Conservation (phyloP, 1,139 yeast species). For the Schizosaccharomyces versatilis region DNA sequence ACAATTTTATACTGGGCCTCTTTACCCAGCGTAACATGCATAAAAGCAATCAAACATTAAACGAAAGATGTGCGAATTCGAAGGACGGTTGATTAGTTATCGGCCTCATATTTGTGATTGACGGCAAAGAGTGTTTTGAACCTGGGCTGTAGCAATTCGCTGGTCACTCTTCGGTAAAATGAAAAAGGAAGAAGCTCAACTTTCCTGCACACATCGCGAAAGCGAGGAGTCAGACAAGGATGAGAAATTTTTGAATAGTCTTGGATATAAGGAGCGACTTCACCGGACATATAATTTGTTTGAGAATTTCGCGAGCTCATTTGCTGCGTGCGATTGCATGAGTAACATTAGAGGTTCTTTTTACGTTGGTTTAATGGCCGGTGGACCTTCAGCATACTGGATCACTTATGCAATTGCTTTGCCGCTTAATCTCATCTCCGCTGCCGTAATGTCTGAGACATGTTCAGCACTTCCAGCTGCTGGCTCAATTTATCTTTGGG, state of each 20-base stretch:
- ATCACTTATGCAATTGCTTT: conserved; percentile 13
- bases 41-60: no score
- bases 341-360: conserved; percentile 15
- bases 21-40: no score
- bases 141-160: no score
- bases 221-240: not conserved
- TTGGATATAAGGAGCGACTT: not conserved
- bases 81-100: no score
- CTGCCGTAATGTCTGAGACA: conserved; percentile 16
- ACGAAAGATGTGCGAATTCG: no score
- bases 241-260: not conserved
- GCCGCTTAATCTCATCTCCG: conserved; percentile 15
- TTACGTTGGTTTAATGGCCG: conserved; percentile 14
- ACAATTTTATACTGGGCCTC: no score
- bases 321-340: conserved; percentile 15
- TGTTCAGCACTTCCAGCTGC: conserved; percentile 18
- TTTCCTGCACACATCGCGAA: no score
- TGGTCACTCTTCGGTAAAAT: no score
- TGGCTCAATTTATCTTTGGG: conserved; percentile 18
- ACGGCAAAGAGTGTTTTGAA: no score
- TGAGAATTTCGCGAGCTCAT: conserved; percentile 1
- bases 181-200: no score
- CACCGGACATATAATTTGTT: conserved; percentile 1
- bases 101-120: no score
- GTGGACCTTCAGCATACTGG: conserved; percentile 18